Evolutionary conservation across 441 rosid genomes (phyloP), one percentile per base, ranked within the genome.

Genomic region (Bocquillonia castaneifolia): DNA sequence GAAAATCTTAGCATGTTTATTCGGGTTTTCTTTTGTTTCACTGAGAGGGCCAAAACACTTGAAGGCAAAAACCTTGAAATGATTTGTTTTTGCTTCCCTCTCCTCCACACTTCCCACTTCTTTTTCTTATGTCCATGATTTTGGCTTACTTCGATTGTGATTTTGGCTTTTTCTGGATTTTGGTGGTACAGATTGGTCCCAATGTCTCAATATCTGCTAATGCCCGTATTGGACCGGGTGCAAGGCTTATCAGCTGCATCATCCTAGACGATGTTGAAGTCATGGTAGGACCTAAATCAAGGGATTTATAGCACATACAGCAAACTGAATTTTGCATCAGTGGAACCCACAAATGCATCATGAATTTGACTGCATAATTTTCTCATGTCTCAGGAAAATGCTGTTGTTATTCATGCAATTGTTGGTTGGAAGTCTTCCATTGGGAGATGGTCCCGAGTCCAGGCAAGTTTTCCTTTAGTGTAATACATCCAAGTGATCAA

Each of bases 181-280:
- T 70, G 60, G 66, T 55, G 74, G 59, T 71, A 81, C 88, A 93
- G 97, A 83, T 90, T 69, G 98, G 98, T 74, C 96, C 96, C 56
- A 89, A 88, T 61, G 98, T 88, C 61, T 90, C 97, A 7, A 82
- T 93, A 70, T 88, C 97, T 40, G 98, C 98, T 18, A 90, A 90
- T 85, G 98, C 94, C 74, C 96, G 91, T 68, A 84, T 93, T 63
- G 98, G 97, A 80, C 86, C 94, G 6, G 98, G 98, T 58, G 97
- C 88, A 65, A 86, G 97, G 84, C 98, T 93, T 66, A 86, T 84
- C 65, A 84, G 83, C 63, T 93, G 98, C 76, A 88, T 90, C 73
- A 86, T 93, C 68, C 89, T 93, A 57, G 98, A 93, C 48, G 87
- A 80, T 18, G 96, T 93, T 67, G 93, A 88, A 81, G 83, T 93